phyloP scores from a whole-genome alignment of 306 rosid genomes.

The Vachellia pachyceras region DNA sequence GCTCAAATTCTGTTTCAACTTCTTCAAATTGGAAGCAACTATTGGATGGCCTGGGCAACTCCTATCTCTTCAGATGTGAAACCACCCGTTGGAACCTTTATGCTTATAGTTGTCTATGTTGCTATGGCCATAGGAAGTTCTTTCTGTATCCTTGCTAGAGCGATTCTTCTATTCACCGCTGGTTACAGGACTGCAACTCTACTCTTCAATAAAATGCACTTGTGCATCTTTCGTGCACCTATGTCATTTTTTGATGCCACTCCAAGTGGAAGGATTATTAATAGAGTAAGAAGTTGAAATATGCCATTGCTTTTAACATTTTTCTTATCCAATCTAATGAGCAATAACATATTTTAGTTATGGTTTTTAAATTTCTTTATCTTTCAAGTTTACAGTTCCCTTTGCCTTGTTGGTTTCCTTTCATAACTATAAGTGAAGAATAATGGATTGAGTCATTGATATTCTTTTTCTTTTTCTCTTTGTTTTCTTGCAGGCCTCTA shows the following conservation, averaged over 20 bases:
- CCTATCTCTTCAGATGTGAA: constrained; percentile 63
- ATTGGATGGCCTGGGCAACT: constrained; percentile 96
- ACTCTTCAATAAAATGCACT: constrained; percentile 83
- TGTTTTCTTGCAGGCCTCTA: constrained; percentile 63
- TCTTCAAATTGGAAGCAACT: constrained; percentile 88
- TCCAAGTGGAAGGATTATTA: constrained; percentile 82
- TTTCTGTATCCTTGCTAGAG: constrained; percentile 58
- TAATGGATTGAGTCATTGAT: not conserved
- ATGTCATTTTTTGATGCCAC: constrained; percentile 93
- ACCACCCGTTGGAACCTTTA: constrained; percentile 50
- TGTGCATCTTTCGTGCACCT: constrained; percentile 75
- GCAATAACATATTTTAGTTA: not conserved
- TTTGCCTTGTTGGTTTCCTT: not conserved
- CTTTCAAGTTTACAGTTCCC: not conserved
- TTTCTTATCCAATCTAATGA: not conserved
- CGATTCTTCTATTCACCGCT: constrained; percentile 51
- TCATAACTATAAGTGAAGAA: not conserved
- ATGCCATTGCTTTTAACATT: not conserved
- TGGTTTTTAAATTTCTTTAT: constrained; percentile 15
- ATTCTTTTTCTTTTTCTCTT: not conserved
- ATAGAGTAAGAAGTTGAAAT: constrained; percentile 52
- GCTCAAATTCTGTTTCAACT: constrained; percentile 65
- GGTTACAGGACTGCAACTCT: constrained; percentile 75
- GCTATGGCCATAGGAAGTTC: constrained; percentile 73
- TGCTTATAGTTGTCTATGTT: constrained; percentile 63